Conservation (phyloP, 1,284 basidiomycete genomes). For the Rhizoctonia solani region DNA sequence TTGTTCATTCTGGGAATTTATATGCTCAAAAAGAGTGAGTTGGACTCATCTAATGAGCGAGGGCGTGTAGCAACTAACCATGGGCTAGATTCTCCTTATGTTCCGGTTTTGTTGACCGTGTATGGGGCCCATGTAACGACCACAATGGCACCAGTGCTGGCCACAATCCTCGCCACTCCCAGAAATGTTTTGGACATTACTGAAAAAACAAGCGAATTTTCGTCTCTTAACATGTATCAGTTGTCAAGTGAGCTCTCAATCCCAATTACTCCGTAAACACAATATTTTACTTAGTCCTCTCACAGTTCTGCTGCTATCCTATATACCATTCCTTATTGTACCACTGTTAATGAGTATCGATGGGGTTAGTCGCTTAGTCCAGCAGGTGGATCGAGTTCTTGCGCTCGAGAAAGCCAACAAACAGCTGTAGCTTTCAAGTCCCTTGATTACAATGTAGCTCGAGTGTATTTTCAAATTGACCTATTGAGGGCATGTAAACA, state of each 20-base stretch:
- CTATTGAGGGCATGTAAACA: background rate
- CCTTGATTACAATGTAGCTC: background rate
- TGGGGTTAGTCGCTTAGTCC: constrained; percentile 7
- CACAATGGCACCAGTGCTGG: constrained; percentile 16
- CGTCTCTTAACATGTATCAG: background rate
- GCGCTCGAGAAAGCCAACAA: constrained; percentile 15
- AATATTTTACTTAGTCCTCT: constrained; percentile 45
- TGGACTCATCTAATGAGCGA: background rate
- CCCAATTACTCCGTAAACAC: background rate
- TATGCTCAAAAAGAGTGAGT: constrained; percentile 66
- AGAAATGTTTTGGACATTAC: background rate
- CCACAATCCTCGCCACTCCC: constrained; percentile 29
- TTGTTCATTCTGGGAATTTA: constrained; percentile 70
- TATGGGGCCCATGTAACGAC: constrained; percentile 30
- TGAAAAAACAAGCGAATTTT: background rate
- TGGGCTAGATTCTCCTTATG: constrained; percentile 17
- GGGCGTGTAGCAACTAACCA: background rate
- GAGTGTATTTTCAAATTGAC: constrained; percentile 5
- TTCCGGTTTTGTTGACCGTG: constrained; percentile 13
- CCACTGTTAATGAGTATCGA: constrained; percentile 31
- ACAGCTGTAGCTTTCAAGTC: background rate
- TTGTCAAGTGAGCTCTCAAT: constrained; percentile 1
- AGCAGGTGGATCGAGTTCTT: constrained; percentile 11
- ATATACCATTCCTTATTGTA: constrained; percentile 33
- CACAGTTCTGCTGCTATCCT: constrained; percentile 26